A percentile compares a stretch with the other conserved stretches of the same genome.
Evolutionary conservation across 495 filamentous ascomycete species (phyloP).

Genomic region (Talaromyces proteolyticus): DNA sequence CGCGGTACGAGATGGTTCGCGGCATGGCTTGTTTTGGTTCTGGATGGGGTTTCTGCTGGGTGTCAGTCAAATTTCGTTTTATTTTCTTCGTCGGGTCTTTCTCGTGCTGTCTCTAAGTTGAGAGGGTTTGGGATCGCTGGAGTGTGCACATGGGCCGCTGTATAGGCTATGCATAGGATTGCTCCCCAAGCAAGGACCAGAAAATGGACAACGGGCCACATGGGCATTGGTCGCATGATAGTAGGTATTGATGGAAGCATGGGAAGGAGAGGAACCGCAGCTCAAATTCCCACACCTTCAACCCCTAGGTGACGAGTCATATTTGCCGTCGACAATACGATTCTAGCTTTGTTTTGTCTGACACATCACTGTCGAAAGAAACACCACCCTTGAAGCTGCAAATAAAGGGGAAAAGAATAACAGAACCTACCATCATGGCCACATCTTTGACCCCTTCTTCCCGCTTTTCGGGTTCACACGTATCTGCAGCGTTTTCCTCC

Average conservation of each 20-base stretch:
- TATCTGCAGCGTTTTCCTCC: neutral
- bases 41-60: neutral
- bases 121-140: no score
- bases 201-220: no score
- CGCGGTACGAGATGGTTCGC: slow-evolving; percentile 1
- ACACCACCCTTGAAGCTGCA: no score
- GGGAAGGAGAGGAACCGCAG: no score
- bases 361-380: no score
- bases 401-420: neutral
- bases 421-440: neutral
- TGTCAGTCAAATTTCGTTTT: neutral
- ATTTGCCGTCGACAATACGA: neutral
- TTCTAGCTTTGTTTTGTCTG: neutral
- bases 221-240: no score
- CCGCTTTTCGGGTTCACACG: neutral
- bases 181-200: no score
- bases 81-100: neutral
- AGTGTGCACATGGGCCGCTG: no score
- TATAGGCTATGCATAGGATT: no score
- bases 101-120: no score
- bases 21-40: neutral
- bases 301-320: neutral
- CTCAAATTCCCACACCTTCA: neutral
- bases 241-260: no score
- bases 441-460: neutral